Evolutionary conservation across 2,329 filamentous ascomycete species (phyloP), one percentile per base, ranked within the genome.

Genomic region (Colletotrichum sp.): DNA sequence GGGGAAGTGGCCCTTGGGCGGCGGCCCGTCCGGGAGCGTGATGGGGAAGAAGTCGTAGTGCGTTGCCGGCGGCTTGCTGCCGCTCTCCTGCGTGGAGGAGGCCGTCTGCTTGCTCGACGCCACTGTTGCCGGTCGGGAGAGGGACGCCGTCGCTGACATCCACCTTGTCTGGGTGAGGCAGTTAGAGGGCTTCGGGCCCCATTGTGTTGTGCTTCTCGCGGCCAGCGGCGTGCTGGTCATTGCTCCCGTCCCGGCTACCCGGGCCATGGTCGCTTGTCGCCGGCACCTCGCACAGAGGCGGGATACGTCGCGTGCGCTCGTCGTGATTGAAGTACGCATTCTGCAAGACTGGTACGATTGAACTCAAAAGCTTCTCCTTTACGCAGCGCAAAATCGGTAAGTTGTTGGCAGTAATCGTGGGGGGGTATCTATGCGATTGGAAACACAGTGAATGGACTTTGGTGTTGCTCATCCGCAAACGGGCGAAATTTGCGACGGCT

Each of bases 21-120:
- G 97, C 1, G 95, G 94, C 3, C 96, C 96, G 2, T 84, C 70
- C 1, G 96, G 92, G 5, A 98, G 90, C 5, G 96, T 95, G 36
- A 90, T 83, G 2, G 96, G 96, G 88, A 99, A 99, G 86, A 99
- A 92, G 72, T 93, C 92, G 90, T 98, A 99, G 89, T 96, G 92
- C 71, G 93, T 95, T 78, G 86, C 80, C 5, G 83, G 81, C 13
- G 73, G 34, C 28, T 68, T 68, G 26, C 44, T 32, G 68, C 39
- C 32, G 30, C 36, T 64, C 12, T 69, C 71, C n/a, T 62, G 64
- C 60, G 64, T 26, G 30, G 65, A 26, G 6, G 69, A 60, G 16
- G 57, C 52, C 24, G 30, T 71, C n/a, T 34, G 75, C 52, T 65
- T 21, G 16, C 55, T 62, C 21, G 67, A 32, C 49, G 76, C 39